These are phyloP conservation scores for Spergularia bocconei DNA, from an alignment of 148 eudicot genomes.

Conservation along the genomic window DNA sequence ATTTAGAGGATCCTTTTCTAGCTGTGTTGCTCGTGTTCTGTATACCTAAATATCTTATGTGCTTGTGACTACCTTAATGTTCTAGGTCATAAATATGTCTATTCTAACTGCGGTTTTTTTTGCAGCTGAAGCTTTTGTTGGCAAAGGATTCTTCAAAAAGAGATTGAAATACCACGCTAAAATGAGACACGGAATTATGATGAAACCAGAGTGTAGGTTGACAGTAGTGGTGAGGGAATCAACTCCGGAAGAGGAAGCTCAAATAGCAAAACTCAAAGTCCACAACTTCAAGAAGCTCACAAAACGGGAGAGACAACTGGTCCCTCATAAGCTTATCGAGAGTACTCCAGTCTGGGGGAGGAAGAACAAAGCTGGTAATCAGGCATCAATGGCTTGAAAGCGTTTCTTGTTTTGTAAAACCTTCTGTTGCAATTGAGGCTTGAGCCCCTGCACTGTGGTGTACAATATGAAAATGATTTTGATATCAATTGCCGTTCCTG, in stretches of 20 bases:
- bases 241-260: slow-evolving; percentile 77
- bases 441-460: neutral
- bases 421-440: slow-evolving; percentile 8
- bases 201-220: slow-evolving; percentile 80
- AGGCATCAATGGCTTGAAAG: slow-evolving; percentile 35
- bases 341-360: slow-evolving; percentile 80
- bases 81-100: neutral
- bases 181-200: slow-evolving; percentile 60
- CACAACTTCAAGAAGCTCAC: slow-evolving; percentile 65
- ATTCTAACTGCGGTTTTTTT: neutral
- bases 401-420: neutral
- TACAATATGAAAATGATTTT: neutral
- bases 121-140: slow-evolving; percentile 94
- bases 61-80: neutral
- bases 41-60: neutral
- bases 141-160: slow-evolving; percentile 67
- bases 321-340: slow-evolving; percentile 90
- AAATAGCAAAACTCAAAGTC: slow-evolving; percentile 75
- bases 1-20: neutral
- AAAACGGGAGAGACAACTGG: slow-evolving; percentile 62
- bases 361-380: slow-evolving; percentile 40
- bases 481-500: neutral
- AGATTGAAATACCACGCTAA: slow-evolving; percentile 61
- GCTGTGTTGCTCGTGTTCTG: neutral
- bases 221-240: slow-evolving; percentile 87